Evolutionary conservation across 75 land plant genomes (phyloP), one percentile per base, ranked within the genome.

Genomic region (Azolla pinnata): DNA sequence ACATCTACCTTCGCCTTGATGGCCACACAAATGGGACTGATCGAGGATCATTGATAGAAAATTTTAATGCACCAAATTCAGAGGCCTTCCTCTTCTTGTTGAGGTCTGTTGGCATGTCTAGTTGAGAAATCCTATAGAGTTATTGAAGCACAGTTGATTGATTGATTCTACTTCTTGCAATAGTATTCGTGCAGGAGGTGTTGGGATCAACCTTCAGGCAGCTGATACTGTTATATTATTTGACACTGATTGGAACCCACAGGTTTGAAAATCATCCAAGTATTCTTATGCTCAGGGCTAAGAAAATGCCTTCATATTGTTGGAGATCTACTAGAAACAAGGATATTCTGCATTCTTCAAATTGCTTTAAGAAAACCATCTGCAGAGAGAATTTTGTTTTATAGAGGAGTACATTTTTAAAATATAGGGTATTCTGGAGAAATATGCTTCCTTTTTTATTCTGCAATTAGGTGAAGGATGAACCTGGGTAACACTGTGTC

Each of bases 191-290:
- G 99, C 99, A 33, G 99, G 99, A 33, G 99, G 99, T 31, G 86
- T 95, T 62, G 99, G 99, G 32, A 85, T 95, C 29, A 95, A 95
- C 79, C 81, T 95, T 63, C 99, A 95, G 71, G 99, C 99, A 61
- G 99, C 99, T 34, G 99, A 95, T 74, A 95, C 99, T 30, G 99
- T 95, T 28, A 86, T 95, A 35, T 86, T 95, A 46, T 95, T 95
- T 66, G 99, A 95, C 75, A 95, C 99, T 3, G 99, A 95, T 63
- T 95, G 99, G 99, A 95, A 95, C 76, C 99, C 99, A 50, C 99
- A 95, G 91, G 99, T 73, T 67, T n/a, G n/a, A n/a, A 67, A 45
- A 31, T 57, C 31, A n/a, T 19, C 33, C 29, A 19, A 31, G n/a
- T n/a, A n/a, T n/a, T n/a, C n/a, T n/a, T n/a, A 1, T 29, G 9